phyloP scores from a whole-genome alignment of 306 rosid species.

The Prunus armeniaca region DNA sequence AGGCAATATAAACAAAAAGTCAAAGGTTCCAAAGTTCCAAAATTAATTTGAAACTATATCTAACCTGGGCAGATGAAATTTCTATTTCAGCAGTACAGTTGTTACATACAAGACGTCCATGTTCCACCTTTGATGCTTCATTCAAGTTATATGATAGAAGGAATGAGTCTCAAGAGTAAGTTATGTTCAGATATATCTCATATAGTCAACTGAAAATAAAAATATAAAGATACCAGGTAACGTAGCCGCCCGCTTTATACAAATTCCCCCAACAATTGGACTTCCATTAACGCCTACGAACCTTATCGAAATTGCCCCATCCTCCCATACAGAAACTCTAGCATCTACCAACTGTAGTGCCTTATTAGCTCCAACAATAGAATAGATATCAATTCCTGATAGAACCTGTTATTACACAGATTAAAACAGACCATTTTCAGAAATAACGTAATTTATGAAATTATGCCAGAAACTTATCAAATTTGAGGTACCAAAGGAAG shows the following conservation, averaged over 20 bases:
- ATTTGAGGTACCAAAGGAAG: neutral
- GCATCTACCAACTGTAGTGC: slow-evolving; percentile 17
- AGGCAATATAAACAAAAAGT: neutral
- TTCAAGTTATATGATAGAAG: slow-evolving; percentile 5
- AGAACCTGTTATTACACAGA: slow-evolving; percentile 18
- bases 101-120: slow-evolving; percentile 14
- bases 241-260: slow-evolving; percentile 9
- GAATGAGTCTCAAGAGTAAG: slow-evolving; percentile 9
- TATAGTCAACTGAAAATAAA: neutral
- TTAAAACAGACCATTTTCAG: neutral
- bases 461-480: neutral
- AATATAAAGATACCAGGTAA: slow-evolving; percentile 18
- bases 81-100: slow-evolving; percentile 22
- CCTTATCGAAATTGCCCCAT: slow-evolving; percentile 14
- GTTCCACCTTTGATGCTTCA: slow-evolving; percentile 11
- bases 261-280: slow-evolving; percentile 25
- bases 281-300: slow-evolving; percentile 29
- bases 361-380: slow-evolving; percentile 28
- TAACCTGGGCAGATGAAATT: slow-evolving; percentile 24
- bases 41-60: neutral
- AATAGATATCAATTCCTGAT: slow-evolving; percentile 23
- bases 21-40: neutral
- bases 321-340: slow-evolving; percentile 21
- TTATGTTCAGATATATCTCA: slow-evolving; percentile 1
- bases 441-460: neutral